Evolutionary conservation across 2,329 filamentous ascomycete genomes (phyloP).

Genomic region (Phoma sp.): DNA sequence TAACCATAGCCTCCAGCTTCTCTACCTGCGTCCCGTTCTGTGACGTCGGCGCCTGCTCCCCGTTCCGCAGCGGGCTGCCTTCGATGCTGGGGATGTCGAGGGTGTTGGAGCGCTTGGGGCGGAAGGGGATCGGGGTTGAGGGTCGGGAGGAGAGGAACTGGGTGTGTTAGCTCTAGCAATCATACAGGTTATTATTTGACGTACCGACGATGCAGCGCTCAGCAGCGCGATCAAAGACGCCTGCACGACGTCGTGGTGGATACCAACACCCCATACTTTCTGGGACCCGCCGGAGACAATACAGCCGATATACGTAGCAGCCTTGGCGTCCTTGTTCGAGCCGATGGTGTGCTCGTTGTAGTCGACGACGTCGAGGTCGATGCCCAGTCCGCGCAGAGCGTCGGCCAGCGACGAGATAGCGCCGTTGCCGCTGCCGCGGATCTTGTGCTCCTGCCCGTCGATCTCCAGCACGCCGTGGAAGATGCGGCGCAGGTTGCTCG

Average conservation of each 20-base stretch:
- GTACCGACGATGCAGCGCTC: conserved; percentile 83
- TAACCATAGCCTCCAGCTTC: conserved; percentile 38
- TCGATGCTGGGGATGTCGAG: conserved; percentile 41
- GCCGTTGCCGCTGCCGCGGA: conserved; percentile 84
- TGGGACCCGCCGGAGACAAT: conserved; percentile 70
- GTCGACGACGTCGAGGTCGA: conserved; percentile 88
- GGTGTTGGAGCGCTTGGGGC: conserved; percentile 62
- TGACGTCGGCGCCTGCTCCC: background rate
- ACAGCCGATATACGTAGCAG: conserved; percentile 95
- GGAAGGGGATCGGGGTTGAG: conserved; percentile 70
- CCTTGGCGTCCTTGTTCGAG: conserved; percentile 80
- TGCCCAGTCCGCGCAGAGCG: conserved; percentile 77
- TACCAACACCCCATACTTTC: conserved; percentile 87
- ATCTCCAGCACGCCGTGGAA: conserved; percentile 87
- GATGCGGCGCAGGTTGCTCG: conserved; percentile 76
- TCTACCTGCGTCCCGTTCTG: conserved; percentile 32
- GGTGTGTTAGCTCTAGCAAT: conserved; percentile 10
- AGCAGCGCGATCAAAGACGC: conserved; percentile 85
- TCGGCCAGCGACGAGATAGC: conserved; percentile 88
- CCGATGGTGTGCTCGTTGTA: conserved; percentile 98
- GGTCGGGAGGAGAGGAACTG: conserved; percentile 77
- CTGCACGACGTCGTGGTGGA: conserved; percentile 91
- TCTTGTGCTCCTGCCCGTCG: conserved; percentile 77
- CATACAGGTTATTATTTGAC: conserved; percentile 39
- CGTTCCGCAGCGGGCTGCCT: conserved; percentile 27